Evolutionary conservation across 2,329 filamentous ascomycete genomes (phyloP).

Genomic region (Fonsecaea pedrosoi): DNA sequence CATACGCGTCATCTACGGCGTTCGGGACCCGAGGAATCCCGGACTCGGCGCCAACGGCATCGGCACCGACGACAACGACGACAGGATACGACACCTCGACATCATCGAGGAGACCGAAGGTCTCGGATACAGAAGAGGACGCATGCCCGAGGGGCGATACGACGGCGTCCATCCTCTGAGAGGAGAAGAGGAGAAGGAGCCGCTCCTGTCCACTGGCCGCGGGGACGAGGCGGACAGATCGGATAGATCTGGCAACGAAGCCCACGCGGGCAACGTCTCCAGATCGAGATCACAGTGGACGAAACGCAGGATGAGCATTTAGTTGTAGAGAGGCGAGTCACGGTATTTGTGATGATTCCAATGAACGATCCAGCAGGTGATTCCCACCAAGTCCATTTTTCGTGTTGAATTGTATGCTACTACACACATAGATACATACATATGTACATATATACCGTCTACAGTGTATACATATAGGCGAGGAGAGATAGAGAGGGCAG

Average conservation of each 20-base stretch:
- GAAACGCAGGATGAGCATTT: constrained; percentile 26
- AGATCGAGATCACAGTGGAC: neutral
- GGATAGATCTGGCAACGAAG: neutral
- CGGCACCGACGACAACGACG: constrained; percentile 4
- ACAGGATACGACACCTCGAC: constrained; percentile 22
- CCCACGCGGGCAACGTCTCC: neutral
- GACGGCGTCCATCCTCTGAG: constrained; percentile 16
- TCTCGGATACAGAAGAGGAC: constrained; percentile 16
- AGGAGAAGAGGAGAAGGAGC: constrained; percentile 11
- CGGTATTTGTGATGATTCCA: neutral
- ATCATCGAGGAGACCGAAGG: constrained; percentile 29
- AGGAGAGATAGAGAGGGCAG: too few species aligned
- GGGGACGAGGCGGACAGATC: neutral
- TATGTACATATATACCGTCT: too few species aligned
- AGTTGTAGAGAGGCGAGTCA: neutral
- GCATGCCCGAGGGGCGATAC: constrained; percentile 29
- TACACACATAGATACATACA: too few species aligned
- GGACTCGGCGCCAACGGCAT: neutral
- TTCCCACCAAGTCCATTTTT: too few species aligned
- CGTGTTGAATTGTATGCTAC: too few species aligned
- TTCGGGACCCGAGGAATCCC: constrained; percentile 33
- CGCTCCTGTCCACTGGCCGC: neutral
- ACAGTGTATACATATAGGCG: too few species aligned
- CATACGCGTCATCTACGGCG: constrained; percentile 35
- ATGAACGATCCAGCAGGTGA: too few species aligned